Conservation (phyloP, 805 yeast species). For the Starmerella ratchasimensis region DNA sequence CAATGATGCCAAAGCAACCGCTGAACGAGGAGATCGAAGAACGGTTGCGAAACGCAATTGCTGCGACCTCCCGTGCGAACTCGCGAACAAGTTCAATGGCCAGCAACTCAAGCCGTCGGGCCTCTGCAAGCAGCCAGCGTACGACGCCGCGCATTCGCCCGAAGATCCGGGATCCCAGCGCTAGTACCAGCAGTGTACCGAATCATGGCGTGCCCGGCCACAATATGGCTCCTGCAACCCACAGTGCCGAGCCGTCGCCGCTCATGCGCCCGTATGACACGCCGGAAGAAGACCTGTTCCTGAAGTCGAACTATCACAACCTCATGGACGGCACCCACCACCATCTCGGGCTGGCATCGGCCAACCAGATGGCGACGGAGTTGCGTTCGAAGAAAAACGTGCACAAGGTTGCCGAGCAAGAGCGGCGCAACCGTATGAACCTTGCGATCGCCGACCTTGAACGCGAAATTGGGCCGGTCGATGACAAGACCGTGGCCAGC, state of each 20-base stretch:
- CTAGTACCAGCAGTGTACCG: not conserved
- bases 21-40: constrained; percentile 12
- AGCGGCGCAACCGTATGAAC: constrained; percentile 85
- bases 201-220: too few relatives aligned
- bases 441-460: constrained; percentile 68
- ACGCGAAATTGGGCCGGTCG: constrained; percentile 46
- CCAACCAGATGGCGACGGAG: constrained; percentile 29
- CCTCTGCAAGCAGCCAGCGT: constrained; percentile 10
- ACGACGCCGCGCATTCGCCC: constrained; percentile 17
- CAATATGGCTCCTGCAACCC: too few relatives aligned
- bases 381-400: constrained; percentile 43
- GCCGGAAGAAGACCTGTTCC: constrained; percentile 20
- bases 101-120: constrained; percentile 7
- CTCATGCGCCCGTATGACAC: not conserved
- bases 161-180: constrained; percentile 1
- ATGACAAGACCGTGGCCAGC: constrained; percentile 28
- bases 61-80: constrained; percentile 10
- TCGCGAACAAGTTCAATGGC: constrained; percentile 2
- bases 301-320: constrained; percentile 33
- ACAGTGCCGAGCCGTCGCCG: constrained; percentile 10
- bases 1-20: not conserved
- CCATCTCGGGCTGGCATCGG: constrained; percentile 31
- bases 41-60: constrained; percentile 14
- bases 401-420: constrained; percentile 93
- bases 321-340: constrained; percentile 32